These are phyloP conservation scores for Citrus australasica DNA, from an alignment of 345 rosid species.

Conservation along the genomic window DNA sequence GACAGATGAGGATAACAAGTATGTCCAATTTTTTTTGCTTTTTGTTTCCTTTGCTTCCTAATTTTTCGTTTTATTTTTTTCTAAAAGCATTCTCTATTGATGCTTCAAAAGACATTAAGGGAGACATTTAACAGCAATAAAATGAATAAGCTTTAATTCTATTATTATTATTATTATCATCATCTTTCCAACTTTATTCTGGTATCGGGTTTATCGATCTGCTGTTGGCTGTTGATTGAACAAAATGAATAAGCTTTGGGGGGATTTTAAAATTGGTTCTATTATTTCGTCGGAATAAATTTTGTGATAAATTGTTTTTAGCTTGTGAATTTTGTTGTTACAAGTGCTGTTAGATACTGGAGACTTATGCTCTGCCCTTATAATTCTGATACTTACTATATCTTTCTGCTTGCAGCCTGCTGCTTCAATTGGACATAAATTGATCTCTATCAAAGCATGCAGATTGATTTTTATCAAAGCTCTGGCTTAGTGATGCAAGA, in stretches of 20 bases:
- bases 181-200: too few relatives aligned
- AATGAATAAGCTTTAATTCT: too few relatives aligned
- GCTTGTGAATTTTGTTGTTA: background rate
- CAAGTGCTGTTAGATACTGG: background rate
- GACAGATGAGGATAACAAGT: conserved; percentile 61
- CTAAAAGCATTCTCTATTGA: background rate
- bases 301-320: background rate
- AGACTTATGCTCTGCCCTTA: background rate
- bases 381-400: background rate
- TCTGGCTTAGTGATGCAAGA: background rate
- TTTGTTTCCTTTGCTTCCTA: conserved; percentile 1
- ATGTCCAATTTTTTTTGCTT: conserved; percentile 11
- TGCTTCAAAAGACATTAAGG: background rate
- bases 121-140: background rate
- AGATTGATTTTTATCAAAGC: background rate
- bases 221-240: background rate
- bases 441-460: conserved; percentile 22
- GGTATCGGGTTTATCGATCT: too few relatives aligned
- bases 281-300: background rate
- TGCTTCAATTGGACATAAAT: conserved; percentile 39
- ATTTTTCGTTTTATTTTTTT: too few relatives aligned
- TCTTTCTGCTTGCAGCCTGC: conserved; percentile 34
- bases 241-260: background rate
- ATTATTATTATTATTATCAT: too few relatives aligned
- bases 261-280: background rate